phyloP scores from a whole-genome alignment of 768 basidiomycete species.

The Suillus cothurnatus region DNA sequence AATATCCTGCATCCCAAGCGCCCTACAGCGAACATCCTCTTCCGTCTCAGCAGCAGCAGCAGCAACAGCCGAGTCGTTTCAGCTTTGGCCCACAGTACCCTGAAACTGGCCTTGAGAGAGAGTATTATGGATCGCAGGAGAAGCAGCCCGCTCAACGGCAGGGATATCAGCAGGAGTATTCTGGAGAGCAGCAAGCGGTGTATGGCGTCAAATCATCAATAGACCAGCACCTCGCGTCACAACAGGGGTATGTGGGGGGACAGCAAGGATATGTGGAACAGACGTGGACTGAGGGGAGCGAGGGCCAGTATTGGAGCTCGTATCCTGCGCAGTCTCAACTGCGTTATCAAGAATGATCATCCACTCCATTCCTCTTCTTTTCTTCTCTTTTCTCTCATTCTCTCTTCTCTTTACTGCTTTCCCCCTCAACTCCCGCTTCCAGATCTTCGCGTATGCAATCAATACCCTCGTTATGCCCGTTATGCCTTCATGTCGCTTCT shows the following conservation, averaged over 20 bases:
- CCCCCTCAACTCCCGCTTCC: not conserved
- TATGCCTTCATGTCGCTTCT: not conserved
- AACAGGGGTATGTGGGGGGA: not conserved
- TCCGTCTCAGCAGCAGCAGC: not conserved
- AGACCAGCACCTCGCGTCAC: not conserved
- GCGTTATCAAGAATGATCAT: not conserved
- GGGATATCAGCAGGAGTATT: not conserved
- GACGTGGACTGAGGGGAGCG: not conserved
- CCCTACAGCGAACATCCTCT: not conserved
- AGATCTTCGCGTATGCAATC: not conserved
- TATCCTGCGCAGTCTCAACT: constrained; percentile 1
- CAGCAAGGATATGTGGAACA: not conserved
- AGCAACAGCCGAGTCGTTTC: constrained; percentile 1
- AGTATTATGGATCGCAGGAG: constrained; percentile 3
- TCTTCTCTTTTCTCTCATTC: too few relatives aligned
- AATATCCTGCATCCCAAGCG: not conserved
- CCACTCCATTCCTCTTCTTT: not conserved
- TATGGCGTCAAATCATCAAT: not conserved
- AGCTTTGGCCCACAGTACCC: constrained; percentile 3
- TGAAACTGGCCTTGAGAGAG: not conserved
- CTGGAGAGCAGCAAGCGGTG: not conserved
- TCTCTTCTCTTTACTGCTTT: not conserved
- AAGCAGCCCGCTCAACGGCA: not conserved
- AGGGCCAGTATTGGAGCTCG: not conserved
- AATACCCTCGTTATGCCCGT: not conserved